phyloP scores from a whole-genome alignment of 1,284 basidiomycete species.

The Cutaneotrichosporon dermatis region DNA sequence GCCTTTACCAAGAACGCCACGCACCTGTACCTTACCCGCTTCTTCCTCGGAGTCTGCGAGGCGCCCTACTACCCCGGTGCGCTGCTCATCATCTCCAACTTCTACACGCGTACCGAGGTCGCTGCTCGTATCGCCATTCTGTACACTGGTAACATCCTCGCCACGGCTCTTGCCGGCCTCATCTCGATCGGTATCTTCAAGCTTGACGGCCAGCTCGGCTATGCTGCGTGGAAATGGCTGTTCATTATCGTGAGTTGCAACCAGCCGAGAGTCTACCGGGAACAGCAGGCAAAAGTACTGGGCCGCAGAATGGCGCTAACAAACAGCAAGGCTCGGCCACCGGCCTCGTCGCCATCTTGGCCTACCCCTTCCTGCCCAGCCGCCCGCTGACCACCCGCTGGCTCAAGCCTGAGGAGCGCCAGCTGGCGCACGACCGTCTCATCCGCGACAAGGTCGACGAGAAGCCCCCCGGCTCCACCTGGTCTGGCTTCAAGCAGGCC shows the following conservation, averaged over 20 bases:
- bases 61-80: slow-evolving; percentile 39
- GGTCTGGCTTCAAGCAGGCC: slow-evolving; percentile 34
- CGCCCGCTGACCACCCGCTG: slow-evolving; percentile 18
- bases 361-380: slow-evolving; percentile 18
- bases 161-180: slow-evolving; percentile 23
- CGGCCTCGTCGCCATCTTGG: slow-evolving; percentile 14
- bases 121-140: slow-evolving; percentile 40
- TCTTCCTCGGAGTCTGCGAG: slow-evolving; percentile 42
- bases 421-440: slow-evolving; percentile 19
- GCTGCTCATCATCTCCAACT: slow-evolving; percentile 40
- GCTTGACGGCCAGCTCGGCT: slow-evolving; percentile 16
- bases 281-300: no score
- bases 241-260: slow-evolving; percentile 19
- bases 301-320: neutral
- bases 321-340: slow-evolving; percentile 14
- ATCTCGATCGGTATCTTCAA: slow-evolving; percentile 22
- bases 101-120: slow-evolving; percentile 45
- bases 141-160: slow-evolving; percentile 31
- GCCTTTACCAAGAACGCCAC: slow-evolving; percentile 29
- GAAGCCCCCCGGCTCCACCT: slow-evolving; percentile 24
- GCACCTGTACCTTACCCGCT: slow-evolving; percentile 33
- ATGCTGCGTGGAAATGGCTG: slow-evolving; percentile 26
- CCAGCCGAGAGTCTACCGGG: neutral
- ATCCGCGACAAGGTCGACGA: slow-evolving; percentile 29
- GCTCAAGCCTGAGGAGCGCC: slow-evolving; percentile 16